These are phyloP conservation scores for Pisolithus albus DNA, from an alignment of 768 basidiomycete species.

Conservation along the genomic window DNA sequence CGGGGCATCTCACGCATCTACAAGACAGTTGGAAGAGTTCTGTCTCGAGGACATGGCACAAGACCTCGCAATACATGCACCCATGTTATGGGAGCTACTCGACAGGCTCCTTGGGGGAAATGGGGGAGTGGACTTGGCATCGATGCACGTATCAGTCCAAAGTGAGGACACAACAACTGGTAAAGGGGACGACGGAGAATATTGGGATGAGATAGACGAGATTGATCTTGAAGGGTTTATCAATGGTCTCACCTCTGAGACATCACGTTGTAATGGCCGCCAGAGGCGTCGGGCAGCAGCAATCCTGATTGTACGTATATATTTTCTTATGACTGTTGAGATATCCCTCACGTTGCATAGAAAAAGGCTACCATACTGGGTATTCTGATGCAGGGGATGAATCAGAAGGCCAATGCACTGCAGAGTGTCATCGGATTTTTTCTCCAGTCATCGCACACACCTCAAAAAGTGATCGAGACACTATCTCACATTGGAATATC, in stretches of 20 bases:
- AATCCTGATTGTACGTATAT: neutral
- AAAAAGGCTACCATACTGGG: slow-evolving; percentile 8
- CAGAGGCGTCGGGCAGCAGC: neutral
- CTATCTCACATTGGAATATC: slow-evolving; percentile 27
- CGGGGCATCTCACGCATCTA: too few species aligned
- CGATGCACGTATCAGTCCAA: too few species aligned
- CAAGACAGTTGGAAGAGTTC: too few species aligned
- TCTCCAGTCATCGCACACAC: slow-evolving; percentile 19
- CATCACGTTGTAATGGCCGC: neutral
- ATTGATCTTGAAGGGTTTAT: slow-evolving; percentile 1
- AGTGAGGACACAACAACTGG: too few species aligned
- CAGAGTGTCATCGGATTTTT: slow-evolving; percentile 7
- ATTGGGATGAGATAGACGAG: slow-evolving; percentile 4
- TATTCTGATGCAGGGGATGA: slow-evolving; percentile 27
- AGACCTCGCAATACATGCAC: too few species aligned
- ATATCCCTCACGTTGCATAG: neutral
- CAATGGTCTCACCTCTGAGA: neutral
- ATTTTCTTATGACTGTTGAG: too few species aligned
- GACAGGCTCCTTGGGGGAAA: too few species aligned
- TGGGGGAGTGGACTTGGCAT: too few species aligned
- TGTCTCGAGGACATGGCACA: too few species aligned
- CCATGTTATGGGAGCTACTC: too few species aligned
- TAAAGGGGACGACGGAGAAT: neutral
- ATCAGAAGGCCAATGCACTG: slow-evolving; percentile 8
- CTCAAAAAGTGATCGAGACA: slow-evolving; percentile 22